Evolutionary conservation across 305 asterid genomes (phyloP), one percentile per base, ranked within the genome.

Genomic region (Fraxinus albicans): DNA sequence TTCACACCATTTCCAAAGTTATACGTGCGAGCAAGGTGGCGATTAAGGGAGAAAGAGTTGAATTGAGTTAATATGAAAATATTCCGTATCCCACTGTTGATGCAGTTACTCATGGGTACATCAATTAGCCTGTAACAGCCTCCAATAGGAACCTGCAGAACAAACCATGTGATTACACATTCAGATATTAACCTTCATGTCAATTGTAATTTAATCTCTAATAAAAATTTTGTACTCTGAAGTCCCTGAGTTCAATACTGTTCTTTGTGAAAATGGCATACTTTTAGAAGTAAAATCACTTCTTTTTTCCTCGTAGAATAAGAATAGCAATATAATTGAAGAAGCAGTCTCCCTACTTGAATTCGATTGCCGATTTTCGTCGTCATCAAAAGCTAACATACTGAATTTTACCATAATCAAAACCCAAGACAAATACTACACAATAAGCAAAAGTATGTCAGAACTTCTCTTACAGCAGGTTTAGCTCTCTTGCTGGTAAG

Each of bases 21-120:
- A 78, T 95, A 96, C 0, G 97, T 88, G 58, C 94, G 88, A 81
- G 99, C 96, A 78, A 96, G 93, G 90, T 96, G 99, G n/a, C 97
- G 94, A 80, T 95, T 96, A 73, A 96, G 98, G 35, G 99, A 96
- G 84, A 93, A 93, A 0, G 99, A 96, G 81, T 96, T 96, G 89
- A 91, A 96, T 90, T 96, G 99, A 35, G 98, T 96, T 81, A 96
- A 81, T 27, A 96, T 91, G 90, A 95, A 96, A 67, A 95, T 95
- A 86, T 94, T 96, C 55, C 93, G 84, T 80, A 95, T 92, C 86
- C 98, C 98, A 76, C 99, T 95, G 87, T 96, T 96, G 84, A 96
- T 96, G 91, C 98, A 96, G 91, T 95, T 96, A 84, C 98, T 95
- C 99, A 96, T 93, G 0, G 98, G 98, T 17, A 95, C 96, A 86